Evolutionary conservation across 495 filamentous ascomycete genomes (phyloP).

Genomic region (Penicillium angulare): DNA sequence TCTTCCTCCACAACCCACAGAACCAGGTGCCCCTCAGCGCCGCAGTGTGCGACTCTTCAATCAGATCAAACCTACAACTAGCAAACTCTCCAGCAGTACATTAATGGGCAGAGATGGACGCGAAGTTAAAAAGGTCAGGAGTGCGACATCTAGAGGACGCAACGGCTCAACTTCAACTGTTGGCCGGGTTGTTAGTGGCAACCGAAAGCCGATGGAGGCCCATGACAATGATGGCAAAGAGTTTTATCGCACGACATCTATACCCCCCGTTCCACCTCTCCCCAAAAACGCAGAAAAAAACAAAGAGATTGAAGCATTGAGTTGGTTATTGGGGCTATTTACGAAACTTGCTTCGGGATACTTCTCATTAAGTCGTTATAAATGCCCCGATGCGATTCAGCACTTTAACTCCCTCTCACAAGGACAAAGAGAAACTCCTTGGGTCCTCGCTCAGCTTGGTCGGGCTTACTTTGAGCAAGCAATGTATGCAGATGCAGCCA

Average conservation of each 20-base stretch:
- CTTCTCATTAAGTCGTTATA: slow-evolving; percentile 71
- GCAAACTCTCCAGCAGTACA: slow-evolving; percentile 49
- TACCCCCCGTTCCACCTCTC: slow-evolving; percentile 26
- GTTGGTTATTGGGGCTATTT: slow-evolving; percentile 78
- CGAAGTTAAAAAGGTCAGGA: slow-evolving; percentile 76
- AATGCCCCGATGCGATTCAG: slow-evolving; percentile 71
- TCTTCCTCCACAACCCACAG: slow-evolving; percentile 47
- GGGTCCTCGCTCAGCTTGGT: slow-evolving; percentile 87
- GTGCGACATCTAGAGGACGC: slow-evolving; percentile 58
- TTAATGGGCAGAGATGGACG: slow-evolving; percentile 58
- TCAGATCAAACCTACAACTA: slow-evolving; percentile 62
- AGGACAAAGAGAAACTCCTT: slow-evolving; percentile 87
- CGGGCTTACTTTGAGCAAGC: slow-evolving; percentile 86
- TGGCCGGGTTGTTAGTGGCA: slow-evolving; percentile 84
- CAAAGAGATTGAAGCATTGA: slow-evolving; percentile 73
- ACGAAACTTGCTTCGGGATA: slow-evolving; percentile 79
- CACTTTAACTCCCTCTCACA: slow-evolving; percentile 66
- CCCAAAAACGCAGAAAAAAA: slow-evolving; percentile 39
- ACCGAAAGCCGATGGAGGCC: slow-evolving; percentile 59
- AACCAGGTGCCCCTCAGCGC: slow-evolving; percentile 69
- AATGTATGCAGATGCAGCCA: slow-evolving; percentile 80
- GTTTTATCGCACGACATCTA: slow-evolving; percentile 31
- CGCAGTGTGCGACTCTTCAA: slow-evolving; percentile 79
- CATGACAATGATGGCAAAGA: slow-evolving; percentile 67
- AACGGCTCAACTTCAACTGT: slow-evolving; percentile 59